Evolutionary conservation across 345 rosid species (phyloP), one percentile per base, ranked within the genome.

Genomic region (Combretum micranthum): DNA sequence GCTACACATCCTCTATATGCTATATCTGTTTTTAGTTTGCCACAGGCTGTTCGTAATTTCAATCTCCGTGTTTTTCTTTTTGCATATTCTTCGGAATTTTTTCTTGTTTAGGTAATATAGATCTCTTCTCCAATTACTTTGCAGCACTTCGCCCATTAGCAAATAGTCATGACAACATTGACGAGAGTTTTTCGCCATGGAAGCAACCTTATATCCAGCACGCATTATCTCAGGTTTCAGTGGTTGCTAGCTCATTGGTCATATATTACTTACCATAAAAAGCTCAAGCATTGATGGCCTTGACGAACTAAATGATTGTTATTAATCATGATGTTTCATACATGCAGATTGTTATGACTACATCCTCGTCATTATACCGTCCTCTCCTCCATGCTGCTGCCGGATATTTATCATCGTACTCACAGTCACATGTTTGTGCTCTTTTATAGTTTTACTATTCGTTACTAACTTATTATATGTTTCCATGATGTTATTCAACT

Each of bases 321-420:
- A 53, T 73, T 69, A 19, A 72, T 52, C 44, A 15, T 50, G 20
- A 62, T 61, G 50, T 22, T 71, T 45, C 52, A 57, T 46, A 46
- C 55, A 56, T 82, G 80, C 96, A 87, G 96, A 77, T 87, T 75
- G 91, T 82, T 17, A 75, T 73, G 54, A 84, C 72, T 48, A 71
- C 83, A 15, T 78, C 83, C 65, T 87, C 88, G 20, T 56, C 85
- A 54, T 57, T 73, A 58, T 84, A 78, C 65, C 81, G 72, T 39
- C 80, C 88, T 1, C 87, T 87, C 52, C 85, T 87, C 68, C 76
- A 69, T 53, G 87, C 96, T 44, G 77, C 85, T 62, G 83, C 88
- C 49, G 87, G 96, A 68, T 87, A 80, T 70, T 75, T 87, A 25
- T 77, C 87, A 50, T 84, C 91, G 42, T 87, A 77, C 80, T 87